Percentiles rank a stretch among this genome's conserved stretches.
Evolutionary conservation across 1,284 basidiomycete genomes (phyloP).

Genomic region (Melampsora larici-populina): DNA sequence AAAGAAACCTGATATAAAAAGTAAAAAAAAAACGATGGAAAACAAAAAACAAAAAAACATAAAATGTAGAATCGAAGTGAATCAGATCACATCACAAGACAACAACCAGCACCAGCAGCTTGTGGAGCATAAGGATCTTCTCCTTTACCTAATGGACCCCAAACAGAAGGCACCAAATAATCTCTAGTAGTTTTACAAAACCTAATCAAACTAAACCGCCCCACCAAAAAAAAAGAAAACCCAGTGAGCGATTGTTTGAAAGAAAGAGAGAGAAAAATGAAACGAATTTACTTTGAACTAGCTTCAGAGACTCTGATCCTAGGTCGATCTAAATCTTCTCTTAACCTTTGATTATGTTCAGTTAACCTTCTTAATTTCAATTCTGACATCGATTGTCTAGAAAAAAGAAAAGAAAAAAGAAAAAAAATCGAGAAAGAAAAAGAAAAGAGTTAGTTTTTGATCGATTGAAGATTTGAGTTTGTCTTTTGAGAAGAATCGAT

Average conservation of each 20-base stretch:
- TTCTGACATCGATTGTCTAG: slow-evolving; percentile 73
- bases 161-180: slow-evolving; percentile 80
- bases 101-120: slow-evolving; percentile 55
- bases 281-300: slow-evolving; percentile 68
- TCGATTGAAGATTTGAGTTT: too few relatives aligned
- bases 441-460: not conserved
- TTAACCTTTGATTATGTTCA: slow-evolving; percentile 86
- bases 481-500: not conserved
- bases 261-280: slow-evolving; percentile 4
- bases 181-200: slow-evolving; percentile 87
- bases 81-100: slow-evolving; percentile 13
- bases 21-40: not conserved
- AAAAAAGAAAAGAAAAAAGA: not conserved
- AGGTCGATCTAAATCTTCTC: slow-evolving; percentile 83
- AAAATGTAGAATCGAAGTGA: not conserved
- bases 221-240: slow-evolving; percentile 13
- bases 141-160: slow-evolving; percentile 83
- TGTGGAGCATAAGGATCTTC: slow-evolving; percentile 84
- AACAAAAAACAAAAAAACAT: not conserved
- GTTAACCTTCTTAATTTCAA: slow-evolving; percentile 86
- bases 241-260: slow-evolving; percentile 20
- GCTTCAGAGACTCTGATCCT: slow-evolving; percentile 87
- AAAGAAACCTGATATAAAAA: not conserved
- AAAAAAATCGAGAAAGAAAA: not conserved
- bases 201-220: slow-evolving; percentile 76